These are phyloP conservation scores for Trypanosoma grayi DNA, from an alignment of 208 protist species.

Conservation along the genomic window DNA sequence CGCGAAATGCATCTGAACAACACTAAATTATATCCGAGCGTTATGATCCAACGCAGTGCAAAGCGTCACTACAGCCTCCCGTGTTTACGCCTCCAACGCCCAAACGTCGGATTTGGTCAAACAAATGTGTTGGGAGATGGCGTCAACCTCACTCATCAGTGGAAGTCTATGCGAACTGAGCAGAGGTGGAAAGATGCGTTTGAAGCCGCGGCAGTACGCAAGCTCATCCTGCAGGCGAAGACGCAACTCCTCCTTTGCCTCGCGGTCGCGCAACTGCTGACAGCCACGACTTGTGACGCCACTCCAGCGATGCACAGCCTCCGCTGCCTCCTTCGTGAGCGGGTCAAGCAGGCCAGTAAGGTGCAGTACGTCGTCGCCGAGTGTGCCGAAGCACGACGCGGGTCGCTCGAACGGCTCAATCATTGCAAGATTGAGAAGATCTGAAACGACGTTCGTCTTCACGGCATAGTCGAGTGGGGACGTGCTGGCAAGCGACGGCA, in stretches of 20 bases:
- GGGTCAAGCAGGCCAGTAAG: slow-evolving; percentile 15
- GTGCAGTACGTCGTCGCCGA: slow-evolving; percentile 2
- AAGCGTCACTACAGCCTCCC: not conserved
- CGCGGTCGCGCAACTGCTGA: slow-evolving; percentile 7
- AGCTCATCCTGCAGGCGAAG: slow-evolving; percentile 64
- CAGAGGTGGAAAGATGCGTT: slow-evolving; percentile 76
- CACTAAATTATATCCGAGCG: not conserved
- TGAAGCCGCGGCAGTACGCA: slow-evolving; percentile 66
- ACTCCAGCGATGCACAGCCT: slow-evolving; percentile 11
- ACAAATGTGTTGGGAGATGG: not conserved
- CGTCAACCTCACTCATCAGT: slow-evolving; percentile 19
- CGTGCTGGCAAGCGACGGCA: slow-evolving; percentile 89
- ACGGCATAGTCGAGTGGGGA: slow-evolving; percentile 84
- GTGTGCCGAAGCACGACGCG: slow-evolving; percentile 11
- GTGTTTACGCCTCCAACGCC: slow-evolving; percentile 29
- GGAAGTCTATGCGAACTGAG: not conserved
- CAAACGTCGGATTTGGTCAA: slow-evolving; percentile 29
- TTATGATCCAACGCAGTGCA: not conserved
- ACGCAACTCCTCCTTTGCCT: slow-evolving; percentile 45
- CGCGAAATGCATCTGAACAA: too few relatives aligned
- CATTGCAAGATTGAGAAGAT: slow-evolving; percentile 85
- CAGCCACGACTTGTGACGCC: not conserved
- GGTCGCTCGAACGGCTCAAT: slow-evolving; percentile 74
- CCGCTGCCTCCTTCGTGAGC: slow-evolving; percentile 12
- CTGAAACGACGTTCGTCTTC: slow-evolving; percentile 85